Percentiles rank a stretch among this genome's conserved stretches.
Evolutionary conservation across 331 rosid species (phyloP).

Genomic region (Saraca asoca): DNA sequence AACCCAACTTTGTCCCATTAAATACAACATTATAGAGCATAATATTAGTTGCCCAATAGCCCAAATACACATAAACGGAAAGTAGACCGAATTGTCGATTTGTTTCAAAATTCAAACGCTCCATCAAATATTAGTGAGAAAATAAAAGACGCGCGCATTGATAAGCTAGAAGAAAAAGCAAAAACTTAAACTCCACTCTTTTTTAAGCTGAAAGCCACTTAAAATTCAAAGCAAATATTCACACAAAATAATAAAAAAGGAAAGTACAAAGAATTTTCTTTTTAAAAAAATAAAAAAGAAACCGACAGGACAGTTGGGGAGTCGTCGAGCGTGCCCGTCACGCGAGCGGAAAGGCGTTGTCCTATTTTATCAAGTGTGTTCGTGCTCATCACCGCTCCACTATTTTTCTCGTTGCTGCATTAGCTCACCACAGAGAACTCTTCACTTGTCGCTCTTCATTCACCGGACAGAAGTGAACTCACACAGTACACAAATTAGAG

Average conservation of each 20-base stretch:
- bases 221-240: background rate
- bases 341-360: slow-evolving; percentile 31
- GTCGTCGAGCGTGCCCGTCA: slow-evolving; percentile 38
- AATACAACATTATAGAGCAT: too few relatives aligned
- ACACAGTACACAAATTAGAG: slow-evolving; percentile 34
- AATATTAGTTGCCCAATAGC: too few relatives aligned
- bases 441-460: slow-evolving; percentile 26
- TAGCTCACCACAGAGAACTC: background rate
- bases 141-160: too few relatives aligned
- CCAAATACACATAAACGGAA: too few relatives aligned
- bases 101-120: too few relatives aligned
- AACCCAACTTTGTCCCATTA: slow-evolving; percentile 42
- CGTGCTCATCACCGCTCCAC: slow-evolving; percentile 9
- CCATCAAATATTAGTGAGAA: too few relatives aligned
- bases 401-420: background rate
- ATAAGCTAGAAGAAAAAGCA: background rate
- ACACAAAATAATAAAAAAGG: too few relatives aligned
- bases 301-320: slow-evolving; percentile 24
- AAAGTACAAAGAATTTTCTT: background rate
- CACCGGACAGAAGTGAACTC: background rate
- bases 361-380: background rate
- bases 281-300: background rate
- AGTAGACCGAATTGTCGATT: too few relatives aligned
- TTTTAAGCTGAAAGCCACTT: background rate
- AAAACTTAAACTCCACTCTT: background rate